Conservation (phyloP, 257 asterid species). For the Cynanchum wilfordii region DNA sequence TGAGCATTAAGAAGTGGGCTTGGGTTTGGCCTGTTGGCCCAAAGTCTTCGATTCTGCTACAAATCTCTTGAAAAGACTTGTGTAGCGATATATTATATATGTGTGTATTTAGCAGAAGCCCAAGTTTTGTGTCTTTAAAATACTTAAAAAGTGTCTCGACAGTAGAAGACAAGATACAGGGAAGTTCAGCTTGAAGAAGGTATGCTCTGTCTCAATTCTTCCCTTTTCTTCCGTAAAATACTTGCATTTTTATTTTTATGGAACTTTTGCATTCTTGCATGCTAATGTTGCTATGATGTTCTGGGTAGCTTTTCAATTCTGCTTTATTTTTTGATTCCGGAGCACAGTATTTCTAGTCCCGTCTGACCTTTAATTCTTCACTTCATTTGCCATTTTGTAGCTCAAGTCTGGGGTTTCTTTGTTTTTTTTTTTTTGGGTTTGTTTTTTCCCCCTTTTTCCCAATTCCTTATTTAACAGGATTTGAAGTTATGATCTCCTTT, state of each 20-base stretch:
- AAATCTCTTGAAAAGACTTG: no score
- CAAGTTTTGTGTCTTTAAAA: background rate
- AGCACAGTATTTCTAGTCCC: background rate
- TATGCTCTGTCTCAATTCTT: background rate
- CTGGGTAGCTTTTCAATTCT: background rate
- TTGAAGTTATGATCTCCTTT: background rate
- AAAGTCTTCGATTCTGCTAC: no score
- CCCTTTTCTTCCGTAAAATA: background rate
- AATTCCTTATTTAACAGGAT: background rate
- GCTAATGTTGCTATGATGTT: background rate
- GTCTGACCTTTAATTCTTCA: background rate
- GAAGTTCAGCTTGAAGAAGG: background rate
- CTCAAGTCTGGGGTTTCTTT: background rate
- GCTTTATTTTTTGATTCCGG: background rate
- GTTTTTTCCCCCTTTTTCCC: no score
- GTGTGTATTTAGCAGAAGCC: background rate
- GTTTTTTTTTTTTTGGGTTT: no score
- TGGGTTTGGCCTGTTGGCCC: no score
- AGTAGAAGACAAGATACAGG: background rate
- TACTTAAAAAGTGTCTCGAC: background rate
- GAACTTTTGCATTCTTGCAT: background rate
- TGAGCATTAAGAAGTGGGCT: no score
- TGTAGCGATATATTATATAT: no score
- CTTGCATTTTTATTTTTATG: background rate
- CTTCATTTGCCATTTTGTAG: slow-evolving; percentile 4